These are phyloP conservation scores for Jatropha curcas DNA, from an alignment of 345 rosid species.

Conservation along the genomic window DNA sequence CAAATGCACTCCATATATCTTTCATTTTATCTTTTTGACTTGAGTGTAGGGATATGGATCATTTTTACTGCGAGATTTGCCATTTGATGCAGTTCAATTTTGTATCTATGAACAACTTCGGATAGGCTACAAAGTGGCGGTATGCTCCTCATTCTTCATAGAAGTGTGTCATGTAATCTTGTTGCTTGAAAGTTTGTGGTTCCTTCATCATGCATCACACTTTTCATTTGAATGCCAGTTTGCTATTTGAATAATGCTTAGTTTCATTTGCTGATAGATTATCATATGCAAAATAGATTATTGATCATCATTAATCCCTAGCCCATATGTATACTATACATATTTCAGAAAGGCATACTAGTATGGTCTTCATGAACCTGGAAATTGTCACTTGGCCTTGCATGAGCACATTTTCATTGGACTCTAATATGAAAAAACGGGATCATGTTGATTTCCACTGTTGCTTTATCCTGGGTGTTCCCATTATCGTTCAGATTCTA, in stretches of 20 bases:
- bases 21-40: background rate
- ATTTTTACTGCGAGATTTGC: constrained; percentile 83
- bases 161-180: background rate
- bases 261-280: background rate
- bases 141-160: constrained; percentile 35
- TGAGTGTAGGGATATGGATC: constrained; percentile 79
- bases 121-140: constrained; percentile 79
- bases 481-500: background rate
- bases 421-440: background rate
- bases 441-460: background rate
- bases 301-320: background rate
- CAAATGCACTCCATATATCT: too few species aligned
- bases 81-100: constrained; percentile 96
- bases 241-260: background rate
- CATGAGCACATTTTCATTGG: background rate
- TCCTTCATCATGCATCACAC: background rate
- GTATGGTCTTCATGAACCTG: background rate
- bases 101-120: constrained; percentile 95
- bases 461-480: background rate
- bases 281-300: background rate
- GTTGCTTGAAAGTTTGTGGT: background rate
- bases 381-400: background rate
- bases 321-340: background rate
- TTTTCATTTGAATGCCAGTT: background rate
- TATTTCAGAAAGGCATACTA: background rate